Percentiles rank a stretch among this genome's conserved stretches.
Evolutionary conservation across 352 stramenopile species (phyloP).

Genomic region (Globisporangium carolinianum): DNA sequence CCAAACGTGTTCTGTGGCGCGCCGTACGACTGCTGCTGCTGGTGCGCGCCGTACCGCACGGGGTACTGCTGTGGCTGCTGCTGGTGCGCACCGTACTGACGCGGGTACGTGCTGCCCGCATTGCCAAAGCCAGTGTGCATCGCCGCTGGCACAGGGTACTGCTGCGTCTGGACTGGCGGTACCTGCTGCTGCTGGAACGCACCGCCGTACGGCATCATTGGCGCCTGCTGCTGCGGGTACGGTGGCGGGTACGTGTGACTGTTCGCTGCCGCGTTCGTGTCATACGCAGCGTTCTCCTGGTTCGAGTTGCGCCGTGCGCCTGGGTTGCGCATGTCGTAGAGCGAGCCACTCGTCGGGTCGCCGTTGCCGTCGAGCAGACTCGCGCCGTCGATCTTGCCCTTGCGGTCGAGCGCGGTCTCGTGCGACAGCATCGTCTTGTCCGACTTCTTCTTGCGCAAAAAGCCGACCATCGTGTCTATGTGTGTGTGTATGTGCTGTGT

Average conservation of each 20-base stretch:
- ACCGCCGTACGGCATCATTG: constrained; percentile 15
- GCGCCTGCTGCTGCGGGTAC: constrained; percentile 34
- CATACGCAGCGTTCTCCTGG: constrained; percentile 38
- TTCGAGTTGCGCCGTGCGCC: constrained; percentile 40
- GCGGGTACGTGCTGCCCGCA: constrained; percentile 38
- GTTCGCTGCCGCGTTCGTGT: constrained; percentile 12
- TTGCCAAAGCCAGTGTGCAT: constrained; percentile 18
- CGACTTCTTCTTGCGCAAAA: constrained; percentile 85
- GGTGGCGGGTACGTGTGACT: constrained; percentile 45
- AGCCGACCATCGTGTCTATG: constrained; percentile 47
- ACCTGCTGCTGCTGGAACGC: constrained; percentile 13
- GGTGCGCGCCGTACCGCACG: constrained; percentile 11
- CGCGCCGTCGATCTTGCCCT: constrained; percentile 77
- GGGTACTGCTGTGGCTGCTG: constrained; percentile 17
- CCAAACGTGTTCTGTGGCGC: constrained; percentile 18
- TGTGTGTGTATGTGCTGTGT: constrained; percentile 7
- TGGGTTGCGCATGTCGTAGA: constrained; percentile 52
- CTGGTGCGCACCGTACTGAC: constrained; percentile 33
- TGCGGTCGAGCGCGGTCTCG: constrained; percentile 74
- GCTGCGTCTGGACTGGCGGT: neutral
- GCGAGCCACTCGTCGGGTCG: constrained; percentile 59
- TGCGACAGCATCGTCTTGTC: constrained; percentile 57
- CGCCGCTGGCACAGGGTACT: constrained; percentile 10
- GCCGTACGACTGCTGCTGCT: constrained; percentile 20
- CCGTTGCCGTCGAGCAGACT: constrained; percentile 79